Evolutionary conservation across 495 filamentous ascomycete species (phyloP), one percentile per base, ranked within the genome.

Genomic region (Penicillium diatomitis): DNA sequence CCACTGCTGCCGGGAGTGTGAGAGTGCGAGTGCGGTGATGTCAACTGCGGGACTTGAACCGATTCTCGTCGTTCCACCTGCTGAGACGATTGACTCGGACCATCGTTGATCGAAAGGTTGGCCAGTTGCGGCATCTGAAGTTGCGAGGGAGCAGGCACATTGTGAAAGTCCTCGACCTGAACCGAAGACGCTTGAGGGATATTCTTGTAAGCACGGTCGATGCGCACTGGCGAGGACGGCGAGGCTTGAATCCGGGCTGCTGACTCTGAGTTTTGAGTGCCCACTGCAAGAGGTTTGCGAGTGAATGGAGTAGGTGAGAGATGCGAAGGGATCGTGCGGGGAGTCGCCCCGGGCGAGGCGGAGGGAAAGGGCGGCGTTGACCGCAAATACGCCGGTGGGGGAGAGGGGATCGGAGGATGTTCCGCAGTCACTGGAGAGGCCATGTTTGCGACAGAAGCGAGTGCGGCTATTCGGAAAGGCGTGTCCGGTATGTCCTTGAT

Each of bases 311-410:
- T 56, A 38, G 29, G 55, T 50, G 53, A 34, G 31, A 58, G 49
- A 32, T 47, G 47, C 38, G 51, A 48, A 28, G 61, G 54, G 28
- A 51, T 58, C 31, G 58, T 49, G 38, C 62, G 60, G 30, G 64
- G 54, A 10, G 56, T 50, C 41, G 60, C 45, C 53, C 63, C 46
- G 41, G 56, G 53, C 48, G 60, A 35, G 47, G 48, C 50, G 49
- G 60, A 35, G 50, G 48, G 52, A 47, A 62, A 51, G 6, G 66
- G 65, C 44, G 70, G 67, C 30, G 71, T 65, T 32, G 68, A 64
- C 44, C 63, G 67, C 41, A 70, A 60, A 51, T 72, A 72, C 44
- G 67, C 69, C 30, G 71, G 63, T 10, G 71, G 65, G 51, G 70
- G 70, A 49, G 69, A 63, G 31, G 70, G 60, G 33, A 68, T 47